phyloP scores from a whole-genome alignment of 371 early-diverging fungal genomes.

The Basidiobolus meristosporus region DNA sequence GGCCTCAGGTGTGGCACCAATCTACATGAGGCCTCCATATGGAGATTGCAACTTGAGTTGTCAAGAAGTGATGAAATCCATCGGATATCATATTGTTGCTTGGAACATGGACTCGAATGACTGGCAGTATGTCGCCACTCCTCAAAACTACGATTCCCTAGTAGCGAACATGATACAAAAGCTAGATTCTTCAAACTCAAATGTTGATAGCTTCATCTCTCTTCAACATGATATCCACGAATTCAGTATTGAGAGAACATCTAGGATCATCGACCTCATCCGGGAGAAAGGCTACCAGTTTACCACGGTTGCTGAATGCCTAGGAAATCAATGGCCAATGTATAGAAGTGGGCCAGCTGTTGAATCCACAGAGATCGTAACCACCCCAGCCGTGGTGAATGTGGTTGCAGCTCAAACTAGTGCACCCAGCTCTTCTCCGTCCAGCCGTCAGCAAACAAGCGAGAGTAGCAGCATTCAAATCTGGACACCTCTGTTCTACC shows the following conservation, averaged over 20 bases:
- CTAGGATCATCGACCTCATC: constrained; percentile 10
- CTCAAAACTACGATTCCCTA: too few species aligned
- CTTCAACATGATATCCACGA: constrained; percentile 2
- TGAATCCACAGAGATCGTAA: background rate
- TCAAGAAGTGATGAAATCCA: background rate
- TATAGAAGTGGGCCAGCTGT: background rate
- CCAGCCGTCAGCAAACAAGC: too few species aligned
- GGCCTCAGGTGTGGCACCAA: constrained; percentile 17
- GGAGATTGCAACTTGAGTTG: constrained; percentile 1
- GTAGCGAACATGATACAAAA: too few species aligned
- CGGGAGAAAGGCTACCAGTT: constrained; percentile 15
- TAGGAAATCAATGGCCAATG: constrained; percentile 5
- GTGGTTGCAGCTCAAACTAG: too few species aligned
- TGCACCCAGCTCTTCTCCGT: too few species aligned
- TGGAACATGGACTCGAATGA: constrained; percentile 1
- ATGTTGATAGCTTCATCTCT: background rate
- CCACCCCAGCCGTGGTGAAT: too few species aligned
- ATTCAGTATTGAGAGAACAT: constrained; percentile 16
- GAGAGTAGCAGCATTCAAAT: too few species aligned
- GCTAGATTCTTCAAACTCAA: too few species aligned
- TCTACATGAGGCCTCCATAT: constrained; percentile 17
- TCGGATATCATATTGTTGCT: constrained; percentile 1
- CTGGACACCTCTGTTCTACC: too few species aligned
- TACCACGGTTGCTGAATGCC: constrained; percentile 23
- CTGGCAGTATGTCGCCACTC: constrained; percentile 2